phyloP scores from a whole-genome alignment of 2,329 filamentous ascomycete species.

The Cladosporium colombiae region DNA sequence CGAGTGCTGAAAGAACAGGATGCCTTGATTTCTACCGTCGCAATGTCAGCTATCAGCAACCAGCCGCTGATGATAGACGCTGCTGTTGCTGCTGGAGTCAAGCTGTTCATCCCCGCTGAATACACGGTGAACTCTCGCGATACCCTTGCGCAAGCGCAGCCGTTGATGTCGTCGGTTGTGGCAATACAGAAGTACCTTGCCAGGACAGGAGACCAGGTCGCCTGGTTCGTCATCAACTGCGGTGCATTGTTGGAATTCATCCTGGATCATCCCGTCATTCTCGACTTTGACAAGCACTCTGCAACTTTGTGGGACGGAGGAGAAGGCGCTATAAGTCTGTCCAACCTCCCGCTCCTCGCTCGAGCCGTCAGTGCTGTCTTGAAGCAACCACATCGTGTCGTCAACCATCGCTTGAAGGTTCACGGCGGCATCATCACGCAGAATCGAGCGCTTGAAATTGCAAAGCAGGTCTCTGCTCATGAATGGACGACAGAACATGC shows the following conservation, averaged over 20 bases:
- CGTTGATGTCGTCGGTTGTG: neutral
- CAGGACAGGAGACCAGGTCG: neutral
- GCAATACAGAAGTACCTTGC: neutral
- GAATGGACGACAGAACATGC: neutral
- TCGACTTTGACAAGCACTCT: neutral
- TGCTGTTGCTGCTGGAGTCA: neutral
- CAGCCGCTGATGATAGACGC: neutral
- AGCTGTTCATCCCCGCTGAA: neutral
- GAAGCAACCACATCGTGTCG: neutral
- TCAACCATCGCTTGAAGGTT: neutral
- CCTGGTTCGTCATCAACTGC: neutral
- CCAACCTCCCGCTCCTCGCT: neutral
- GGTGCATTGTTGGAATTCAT: neutral
- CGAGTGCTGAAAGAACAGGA: neutral
- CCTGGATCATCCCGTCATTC: neutral
- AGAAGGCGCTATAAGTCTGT: neutral
- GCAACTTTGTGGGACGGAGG: neutral
- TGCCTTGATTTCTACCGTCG: neutral
- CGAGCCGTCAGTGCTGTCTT: neutral
- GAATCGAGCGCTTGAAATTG: neutral
- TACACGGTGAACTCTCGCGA: neutral
- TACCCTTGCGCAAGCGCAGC: neutral
- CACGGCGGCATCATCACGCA: slow-evolving; percentile 1
- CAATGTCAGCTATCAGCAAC: neutral
- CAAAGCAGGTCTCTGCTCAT: neutral